phyloP scores from a whole-genome alignment of 1,139 yeast species.

The Diutina scorzettiae region DNA sequence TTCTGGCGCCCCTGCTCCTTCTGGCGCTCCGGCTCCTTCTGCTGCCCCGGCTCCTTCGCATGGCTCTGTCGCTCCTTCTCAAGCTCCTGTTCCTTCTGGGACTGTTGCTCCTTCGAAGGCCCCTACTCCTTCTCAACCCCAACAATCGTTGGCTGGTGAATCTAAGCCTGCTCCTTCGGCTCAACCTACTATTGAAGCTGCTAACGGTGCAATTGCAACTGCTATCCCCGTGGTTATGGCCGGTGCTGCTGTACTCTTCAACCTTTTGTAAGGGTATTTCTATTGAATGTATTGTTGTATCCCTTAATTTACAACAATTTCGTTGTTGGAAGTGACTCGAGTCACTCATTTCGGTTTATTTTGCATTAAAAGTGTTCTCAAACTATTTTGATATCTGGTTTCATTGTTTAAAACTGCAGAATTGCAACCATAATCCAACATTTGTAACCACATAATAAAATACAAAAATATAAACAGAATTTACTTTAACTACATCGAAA shows the following conservation, averaged over 20 bases:
- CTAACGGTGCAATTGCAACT: slow-evolving; percentile 2
- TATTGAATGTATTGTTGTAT: too few relatives aligned
- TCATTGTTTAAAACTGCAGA: too few relatives aligned
- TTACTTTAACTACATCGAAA: too few relatives aligned
- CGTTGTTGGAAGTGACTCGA: too few relatives aligned
- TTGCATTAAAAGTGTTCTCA: too few relatives aligned
- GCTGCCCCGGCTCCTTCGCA: slow-evolving; percentile 9
- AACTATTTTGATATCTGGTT: too few relatives aligned
- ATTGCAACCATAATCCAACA: too few relatives aligned
- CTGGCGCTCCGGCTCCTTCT: slow-evolving; percentile 9
- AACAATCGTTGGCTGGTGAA: background rate
- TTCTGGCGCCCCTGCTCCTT: slow-evolving; percentile 7
- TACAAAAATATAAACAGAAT: too few relatives aligned
- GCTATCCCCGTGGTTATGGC: slow-evolving; percentile 7
- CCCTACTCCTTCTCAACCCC: background rate
- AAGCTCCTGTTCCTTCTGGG: background rate
- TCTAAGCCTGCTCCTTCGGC: slow-evolving; percentile 6
- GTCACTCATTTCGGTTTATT: too few relatives aligned
- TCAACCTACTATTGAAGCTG: slow-evolving; percentile 1
- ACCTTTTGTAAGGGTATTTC: slow-evolving; percentile 1
- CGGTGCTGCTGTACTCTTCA: slow-evolving; percentile 8
- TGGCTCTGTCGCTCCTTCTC: slow-evolving; percentile 11
- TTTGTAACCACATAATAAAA: too few relatives aligned
- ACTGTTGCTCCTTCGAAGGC: background rate
- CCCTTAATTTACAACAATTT: too few relatives aligned